Conservation (phyloP, 768 basidiomycete genomes). For the Leccinum ochraceum region DNA sequence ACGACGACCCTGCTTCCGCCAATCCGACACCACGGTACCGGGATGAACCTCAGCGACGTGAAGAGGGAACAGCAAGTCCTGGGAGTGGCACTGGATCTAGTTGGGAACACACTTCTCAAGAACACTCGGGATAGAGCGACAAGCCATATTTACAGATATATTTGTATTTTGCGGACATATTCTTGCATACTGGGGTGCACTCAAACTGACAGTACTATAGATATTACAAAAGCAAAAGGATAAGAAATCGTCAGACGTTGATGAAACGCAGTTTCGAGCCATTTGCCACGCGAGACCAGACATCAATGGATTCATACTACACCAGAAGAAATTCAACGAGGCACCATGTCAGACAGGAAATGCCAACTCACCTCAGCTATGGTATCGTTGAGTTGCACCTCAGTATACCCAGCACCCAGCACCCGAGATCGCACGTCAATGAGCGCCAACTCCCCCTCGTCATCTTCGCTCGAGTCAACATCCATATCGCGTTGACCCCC, state of each 20-base stretch:
- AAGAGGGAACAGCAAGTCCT: conserved; percentile 31
- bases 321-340: conserved; percentile 13
- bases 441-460: conserved; percentile 73
- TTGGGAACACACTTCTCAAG: conserved; percentile 70
- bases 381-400: conserved; percentile 85
- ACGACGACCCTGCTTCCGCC: conserved; percentile 56
- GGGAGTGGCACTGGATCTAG: conserved; percentile 55
- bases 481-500: conserved; percentile 69
- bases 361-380: conserved; percentile 64
- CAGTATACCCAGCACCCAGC: conserved; percentile 85
- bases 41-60: conserved; percentile 52
- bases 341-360: conserved; percentile 3
- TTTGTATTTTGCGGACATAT: conserved; percentile 18
- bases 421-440: conserved; percentile 87
- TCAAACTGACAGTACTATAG: conserved; percentile 15
- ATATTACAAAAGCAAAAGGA: neutral
- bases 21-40: conserved; percentile 38
- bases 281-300: conserved; percentile 82
- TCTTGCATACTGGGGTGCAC: conserved; percentile 18
- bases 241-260: conserved; percentile 18
- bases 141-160: conserved; percentile 22
- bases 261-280: conserved; percentile 79
- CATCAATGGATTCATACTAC: conserved; percentile 86
- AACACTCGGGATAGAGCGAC: conserved; percentile 24
- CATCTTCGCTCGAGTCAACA: conserved; percentile 66